Evolutionary conservation across 306 rosid species (phyloP).

Genomic region (Prunus mira): DNA sequence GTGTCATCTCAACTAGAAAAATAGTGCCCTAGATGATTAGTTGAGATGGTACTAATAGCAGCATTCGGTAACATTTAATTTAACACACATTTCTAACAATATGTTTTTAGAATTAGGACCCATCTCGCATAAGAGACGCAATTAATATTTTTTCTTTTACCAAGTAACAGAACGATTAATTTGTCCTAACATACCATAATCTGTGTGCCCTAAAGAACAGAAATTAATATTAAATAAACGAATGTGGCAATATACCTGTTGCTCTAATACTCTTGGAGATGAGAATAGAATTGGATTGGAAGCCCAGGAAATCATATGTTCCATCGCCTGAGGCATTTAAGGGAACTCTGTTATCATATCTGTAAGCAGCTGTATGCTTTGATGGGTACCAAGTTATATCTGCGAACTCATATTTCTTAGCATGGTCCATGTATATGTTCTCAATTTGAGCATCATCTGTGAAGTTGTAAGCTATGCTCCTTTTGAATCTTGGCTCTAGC

Average conservation of each 20-base stretch:
- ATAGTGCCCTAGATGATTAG: background rate
- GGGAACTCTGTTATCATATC: slow-evolving; percentile 62
- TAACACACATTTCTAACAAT: background rate
- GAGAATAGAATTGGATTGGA: slow-evolving; percentile 48
- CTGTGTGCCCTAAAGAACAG: background rate
- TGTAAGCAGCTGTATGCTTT: slow-evolving; percentile 48
- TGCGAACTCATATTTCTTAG: slow-evolving; percentile 58
- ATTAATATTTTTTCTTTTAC: background rate
- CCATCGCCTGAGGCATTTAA: slow-evolving; percentile 49
- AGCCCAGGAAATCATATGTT: slow-evolving; percentile 59
- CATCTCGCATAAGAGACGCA: background rate
- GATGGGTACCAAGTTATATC: slow-evolving; percentile 85
- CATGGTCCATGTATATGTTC: slow-evolving; percentile 44
- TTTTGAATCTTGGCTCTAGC: slow-evolving; percentile 57
- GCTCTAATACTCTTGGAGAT: slow-evolving; percentile 49
- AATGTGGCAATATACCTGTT: slow-evolving; percentile 33
- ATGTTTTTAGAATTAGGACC: background rate
- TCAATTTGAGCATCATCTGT: slow-evolving; percentile 43
- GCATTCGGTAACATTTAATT: background rate
- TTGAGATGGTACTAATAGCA: background rate
- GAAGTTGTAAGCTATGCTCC: slow-evolving; percentile 58
- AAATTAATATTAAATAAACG: background rate
- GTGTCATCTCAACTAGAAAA: background rate
- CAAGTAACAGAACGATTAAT: background rate
- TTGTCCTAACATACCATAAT: background rate